Percentiles rank a stretch among this genome's conserved stretches.
phyloP scores from a whole-genome alignment of 257 asterid species.

The Fraxinus anomala region DNA sequence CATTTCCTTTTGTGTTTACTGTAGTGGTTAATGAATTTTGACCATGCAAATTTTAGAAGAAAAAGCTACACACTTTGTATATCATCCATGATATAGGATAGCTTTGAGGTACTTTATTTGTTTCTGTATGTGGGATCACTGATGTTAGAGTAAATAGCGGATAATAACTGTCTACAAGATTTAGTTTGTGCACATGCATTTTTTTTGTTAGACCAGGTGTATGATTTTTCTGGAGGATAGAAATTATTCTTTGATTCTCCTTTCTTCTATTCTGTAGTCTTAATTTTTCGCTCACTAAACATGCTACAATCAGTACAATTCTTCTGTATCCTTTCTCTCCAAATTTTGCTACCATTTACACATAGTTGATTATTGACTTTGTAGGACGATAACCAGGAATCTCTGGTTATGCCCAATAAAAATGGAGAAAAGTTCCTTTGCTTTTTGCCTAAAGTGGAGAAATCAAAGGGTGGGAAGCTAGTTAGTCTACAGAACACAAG shows the following conservation, averaged over 20 bases:
- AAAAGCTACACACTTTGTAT: not conserved
- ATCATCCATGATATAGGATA: not conserved
- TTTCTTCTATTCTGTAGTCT: not conserved
- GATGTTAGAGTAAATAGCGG: not conserved
- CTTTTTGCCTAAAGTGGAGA: conserved; percentile 82
- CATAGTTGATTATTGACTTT: conserved; percentile 23
- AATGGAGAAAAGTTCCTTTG: conserved; percentile 85
- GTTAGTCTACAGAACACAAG: conserved; percentile 75
- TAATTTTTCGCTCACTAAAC: not conserved
- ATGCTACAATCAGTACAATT: not conserved
- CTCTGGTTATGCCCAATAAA: conserved; percentile 68
- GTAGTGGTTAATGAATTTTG: not conserved
- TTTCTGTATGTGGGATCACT: not conserved
- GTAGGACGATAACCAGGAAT: conserved; percentile 90
- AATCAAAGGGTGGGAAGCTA: conserved; percentile 70
- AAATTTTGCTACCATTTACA: conserved; percentile 1
- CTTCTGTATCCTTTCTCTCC: not conserved
- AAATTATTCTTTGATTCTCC: not conserved
- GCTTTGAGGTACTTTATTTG: not conserved
- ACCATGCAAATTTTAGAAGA: not conserved
- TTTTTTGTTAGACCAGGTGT: not conserved
- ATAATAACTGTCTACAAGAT: not conserved
- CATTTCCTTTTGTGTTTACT: not conserved
- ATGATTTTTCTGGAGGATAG: not conserved
- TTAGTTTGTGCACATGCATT: not conserved